phyloP scores from a whole-genome alignment of 768 basidiomycete genomes.

The Lactarius sanguifluus region DNA sequence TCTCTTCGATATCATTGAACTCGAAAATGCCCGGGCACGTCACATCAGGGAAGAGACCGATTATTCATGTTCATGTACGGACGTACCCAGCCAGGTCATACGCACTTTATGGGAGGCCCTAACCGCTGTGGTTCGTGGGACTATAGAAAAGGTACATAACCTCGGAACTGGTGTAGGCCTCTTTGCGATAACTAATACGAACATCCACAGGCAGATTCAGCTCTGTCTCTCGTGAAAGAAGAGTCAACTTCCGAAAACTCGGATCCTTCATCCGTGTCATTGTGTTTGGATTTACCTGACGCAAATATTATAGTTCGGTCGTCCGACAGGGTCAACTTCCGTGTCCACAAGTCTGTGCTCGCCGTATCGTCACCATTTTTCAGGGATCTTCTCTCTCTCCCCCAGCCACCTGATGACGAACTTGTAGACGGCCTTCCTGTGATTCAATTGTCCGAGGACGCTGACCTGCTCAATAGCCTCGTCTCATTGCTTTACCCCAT shows the following conservation, averaged over 20 bases:
- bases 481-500: no score
- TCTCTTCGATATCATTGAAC: neutral
- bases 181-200: neutral
- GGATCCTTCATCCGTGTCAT: neutral
- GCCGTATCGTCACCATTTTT: constrained; percentile 7
- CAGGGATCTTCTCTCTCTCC: neutral
- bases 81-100: neutral
- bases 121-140: neutral
- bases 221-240: neutral
- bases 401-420: no score
- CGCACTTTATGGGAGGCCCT: neutral
- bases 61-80: neutral
- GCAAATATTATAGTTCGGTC: neutral
- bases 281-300: neutral
- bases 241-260: neutral
- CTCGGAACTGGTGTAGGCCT: neutral
- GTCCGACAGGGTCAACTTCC: neutral
- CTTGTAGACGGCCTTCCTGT: no score
- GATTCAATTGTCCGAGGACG: no score
- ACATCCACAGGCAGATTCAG: neutral
- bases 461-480: no score
- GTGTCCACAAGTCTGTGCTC: neutral
- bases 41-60: neutral
- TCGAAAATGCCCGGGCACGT: neutral
- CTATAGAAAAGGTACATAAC: neutral